Evolutionary conservation across 1,139 yeast genomes (phyloP).

Genomic region (Lodderomyces oxycetoniae): DNA sequence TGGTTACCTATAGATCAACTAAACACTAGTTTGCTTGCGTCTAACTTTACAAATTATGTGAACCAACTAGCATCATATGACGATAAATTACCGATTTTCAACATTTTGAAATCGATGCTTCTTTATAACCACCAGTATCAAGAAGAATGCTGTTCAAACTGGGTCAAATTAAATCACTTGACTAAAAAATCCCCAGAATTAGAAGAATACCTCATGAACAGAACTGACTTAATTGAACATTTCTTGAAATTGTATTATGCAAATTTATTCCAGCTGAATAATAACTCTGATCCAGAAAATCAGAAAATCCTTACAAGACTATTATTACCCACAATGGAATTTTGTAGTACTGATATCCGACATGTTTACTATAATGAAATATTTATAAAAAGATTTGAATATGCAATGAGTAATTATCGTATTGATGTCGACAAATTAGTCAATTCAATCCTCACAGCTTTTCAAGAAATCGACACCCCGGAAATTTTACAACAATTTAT

Average conservation of each 20-base stretch:
- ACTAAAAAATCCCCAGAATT: not conserved
- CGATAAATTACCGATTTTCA: slow-evolving; percentile 5
- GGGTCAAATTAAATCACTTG: slow-evolving; percentile 1
- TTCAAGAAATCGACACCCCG: not conserved
- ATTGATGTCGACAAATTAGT: not conserved
- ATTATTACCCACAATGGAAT: not conserved
- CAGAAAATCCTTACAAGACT: not conserved
- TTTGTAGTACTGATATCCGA: not conserved
- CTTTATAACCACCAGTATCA: not conserved
- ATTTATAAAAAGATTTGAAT: not conserved
- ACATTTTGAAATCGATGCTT: slow-evolving; percentile 1
- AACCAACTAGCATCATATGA: slow-evolving; percentile 4
- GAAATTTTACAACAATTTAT: not conserved
- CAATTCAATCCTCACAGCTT: not conserved
- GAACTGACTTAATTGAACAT: not conserved
- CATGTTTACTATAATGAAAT: not conserved
- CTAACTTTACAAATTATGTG: not conserved
- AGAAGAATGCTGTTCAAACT: not conserved
- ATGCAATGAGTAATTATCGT: not conserved
- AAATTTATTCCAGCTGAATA: not conserved
- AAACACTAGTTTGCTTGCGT: not conserved
- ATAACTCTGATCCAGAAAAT: not conserved
- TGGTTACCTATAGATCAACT: not conserved
- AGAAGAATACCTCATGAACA: not conserved
- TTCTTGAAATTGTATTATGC: not conserved